Evolutionary conservation across 768 basidiomycete genomes (phyloP), one percentile per base, ranked within the genome.

Genomic region (Punctularia strigosozonata): DNA sequence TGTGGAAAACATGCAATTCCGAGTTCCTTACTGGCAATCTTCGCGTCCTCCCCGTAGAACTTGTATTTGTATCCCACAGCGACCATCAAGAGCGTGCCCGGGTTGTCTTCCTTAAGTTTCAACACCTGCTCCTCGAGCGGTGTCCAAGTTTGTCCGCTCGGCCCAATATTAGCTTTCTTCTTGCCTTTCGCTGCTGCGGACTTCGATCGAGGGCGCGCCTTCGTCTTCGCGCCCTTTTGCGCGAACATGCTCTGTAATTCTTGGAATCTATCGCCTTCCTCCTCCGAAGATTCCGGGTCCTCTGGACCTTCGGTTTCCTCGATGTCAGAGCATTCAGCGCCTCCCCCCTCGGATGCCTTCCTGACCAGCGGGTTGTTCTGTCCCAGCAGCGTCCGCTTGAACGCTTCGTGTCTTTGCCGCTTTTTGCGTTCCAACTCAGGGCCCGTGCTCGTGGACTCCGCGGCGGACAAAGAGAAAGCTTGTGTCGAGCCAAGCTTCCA

Each of bases 11-110:
- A 76, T 4, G 80, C 76, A 56, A 91, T 83, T 33, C 85, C 83
- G 22, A 92, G 68, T 48, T 80, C 81, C 55, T 72, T 75, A 17
- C 28, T 19, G 17, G 26, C n/a, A 37, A 78, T 85, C 65, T 76
- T 75, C 1, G 89, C 89, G 50, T 91, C 89, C 17, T 89, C 79
- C 36, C 76, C 80, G 49, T 78, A 90, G 55, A 92, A 90, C 38
- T 66, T 72, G 54, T 77, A 81, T 55, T 81, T 90, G 56, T 91
- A 91, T 4, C 88, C 88, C 21, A 81, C 76, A 54, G 89, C 80
- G 18, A 91, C 63, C 69, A 90, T 76, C 10, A 91, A 63, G 25
- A 91, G 45, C 4, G 74, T 75, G 8, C 69, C 81, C 1, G 70
- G 66, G 54, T 86, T 65, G 15, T 77, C 71, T 39, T 63, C 61